Conservation (phyloP, 2,329 filamentous ascomycete genomes). For the Clarireedia hainanense region DNA sequence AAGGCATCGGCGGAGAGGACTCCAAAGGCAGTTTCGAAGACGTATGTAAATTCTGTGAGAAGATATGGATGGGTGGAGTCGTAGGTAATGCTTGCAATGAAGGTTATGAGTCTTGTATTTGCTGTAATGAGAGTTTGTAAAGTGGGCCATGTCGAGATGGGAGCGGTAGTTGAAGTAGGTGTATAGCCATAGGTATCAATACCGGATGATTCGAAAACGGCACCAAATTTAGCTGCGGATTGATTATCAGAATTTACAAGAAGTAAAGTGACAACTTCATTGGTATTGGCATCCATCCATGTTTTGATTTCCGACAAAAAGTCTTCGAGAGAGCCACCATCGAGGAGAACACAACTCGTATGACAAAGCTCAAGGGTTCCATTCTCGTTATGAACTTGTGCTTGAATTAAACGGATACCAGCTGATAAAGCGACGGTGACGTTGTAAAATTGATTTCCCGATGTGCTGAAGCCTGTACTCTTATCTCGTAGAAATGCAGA, state of each 20-base stretch:
- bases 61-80: constrained; percentile 45
- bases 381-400: constrained; percentile 50
- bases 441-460: constrained; percentile 50
- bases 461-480: constrained; percentile 35
- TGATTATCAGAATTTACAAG: constrained; percentile 55
- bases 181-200: constrained; percentile 55
- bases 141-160: constrained; percentile 56
- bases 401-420: constrained; percentile 57
- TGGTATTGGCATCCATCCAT: constrained; percentile 50
- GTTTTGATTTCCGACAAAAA: constrained; percentile 50
- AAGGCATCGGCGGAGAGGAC: constrained; percentile 56
- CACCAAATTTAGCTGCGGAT: constrained; percentile 44
- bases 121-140: constrained; percentile 59
- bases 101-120: constrained; percentile 59
- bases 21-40: constrained; percentile 69
- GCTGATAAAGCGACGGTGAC: constrained; percentile 50
- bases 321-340: constrained; percentile 47
- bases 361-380: constrained; percentile 48
- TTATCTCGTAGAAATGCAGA: constrained; percentile 50
- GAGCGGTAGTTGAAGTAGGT: constrained; percentile 38
- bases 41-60: constrained; percentile 53
- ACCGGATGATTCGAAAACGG: constrained; percentile 37
- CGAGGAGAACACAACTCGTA: constrained; percentile 50
- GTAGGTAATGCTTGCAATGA: constrained; percentile 50
- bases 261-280: constrained; percentile 56